Percentiles rank a stretch among this genome's conserved stretches.
Evolutionary conservation across 306 rosid genomes (phyloP).

Genomic region (Citrullus mucosospermus): DNA sequence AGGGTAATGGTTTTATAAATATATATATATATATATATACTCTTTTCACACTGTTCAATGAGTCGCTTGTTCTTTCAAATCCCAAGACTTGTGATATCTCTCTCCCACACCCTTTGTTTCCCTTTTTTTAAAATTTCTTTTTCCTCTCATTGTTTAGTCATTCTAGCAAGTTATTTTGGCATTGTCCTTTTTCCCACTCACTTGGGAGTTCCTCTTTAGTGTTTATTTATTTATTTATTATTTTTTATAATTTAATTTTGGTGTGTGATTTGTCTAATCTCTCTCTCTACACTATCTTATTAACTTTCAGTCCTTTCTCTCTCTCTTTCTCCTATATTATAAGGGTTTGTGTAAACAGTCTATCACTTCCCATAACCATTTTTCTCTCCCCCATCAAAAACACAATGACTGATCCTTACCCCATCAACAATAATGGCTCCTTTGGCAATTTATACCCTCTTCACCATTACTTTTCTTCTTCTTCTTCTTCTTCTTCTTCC

Average conservation of each 20-base stretch:
- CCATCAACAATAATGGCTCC: background rate
- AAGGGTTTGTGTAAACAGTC: background rate
- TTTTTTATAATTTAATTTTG: background rate
- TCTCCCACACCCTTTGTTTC: slow-evolving; percentile 5
- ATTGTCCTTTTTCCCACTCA: background rate
- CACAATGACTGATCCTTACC: background rate
- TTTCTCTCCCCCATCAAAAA: background rate
- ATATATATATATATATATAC: no score
- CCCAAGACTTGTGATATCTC: slow-evolving; percentile 30
- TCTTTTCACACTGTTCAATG: slow-evolving; percentile 14
- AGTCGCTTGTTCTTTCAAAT: slow-evolving; percentile 44
- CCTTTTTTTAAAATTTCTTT: background rate
- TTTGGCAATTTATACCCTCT: background rate
- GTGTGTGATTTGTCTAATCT: background rate
- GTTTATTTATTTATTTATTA: no score
- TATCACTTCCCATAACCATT: background rate
- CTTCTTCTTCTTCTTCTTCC: background rate
- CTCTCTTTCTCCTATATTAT: background rate
- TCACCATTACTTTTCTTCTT: background rate
- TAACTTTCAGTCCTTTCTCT: background rate
- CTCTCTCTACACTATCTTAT: background rate
- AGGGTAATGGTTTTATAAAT: background rate
- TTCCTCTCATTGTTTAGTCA: slow-evolving; percentile 4
- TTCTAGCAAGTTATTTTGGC: background rate
- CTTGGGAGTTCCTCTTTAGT: background rate